Evolutionary conservation across 257 asterid genomes (phyloP), one percentile per base, ranked within the genome.

Genomic region (Sherardia arvensis): DNA sequence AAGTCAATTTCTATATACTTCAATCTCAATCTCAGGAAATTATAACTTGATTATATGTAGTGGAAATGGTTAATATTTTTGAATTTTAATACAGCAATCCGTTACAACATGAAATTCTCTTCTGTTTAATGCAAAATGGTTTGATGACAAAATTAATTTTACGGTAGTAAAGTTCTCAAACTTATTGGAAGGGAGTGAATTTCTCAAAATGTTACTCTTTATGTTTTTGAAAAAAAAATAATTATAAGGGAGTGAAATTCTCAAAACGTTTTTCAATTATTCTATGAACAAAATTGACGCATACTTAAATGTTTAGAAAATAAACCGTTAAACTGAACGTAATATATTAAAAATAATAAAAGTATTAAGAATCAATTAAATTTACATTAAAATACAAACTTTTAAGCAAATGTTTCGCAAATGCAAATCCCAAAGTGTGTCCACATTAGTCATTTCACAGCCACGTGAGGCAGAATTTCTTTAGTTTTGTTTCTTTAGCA

Each of bases 401-500:
- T 2, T 30, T 2, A 6, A 30, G 34, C 4, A 6, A 30, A 2
- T 43, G 0, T 14, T 43, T 3, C 7, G 20, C 51, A 14, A 15
- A 43, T 14, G 51, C 51, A 43, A 43, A 38, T 38, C 18, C 47
- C 51, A 43, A 43, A 14, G 49, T 3, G 49, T 43, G 1, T 43
- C 64, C 22, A n/a, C n/a, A n/a, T n/a, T n/a, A n/a, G n/a, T 32
- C 64, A 28, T 32, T 69, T 47, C 69, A 22, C 59, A 56, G 34
- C 62, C 62, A 71, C 58, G 67, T 56, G 60, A 21, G 32, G 30
- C 34, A 74, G 70, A 55, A 70, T 32, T 40, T 43, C 20, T 33
- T 17, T 54, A 49, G 17, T 43, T 20, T 43, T 32, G 40, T 66
- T 63, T 67, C 58, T 49, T 38, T 49, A 4, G 56, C 28, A 66